Conservation (phyloP, 306 rosid species). For the Prunus persica region DNA sequence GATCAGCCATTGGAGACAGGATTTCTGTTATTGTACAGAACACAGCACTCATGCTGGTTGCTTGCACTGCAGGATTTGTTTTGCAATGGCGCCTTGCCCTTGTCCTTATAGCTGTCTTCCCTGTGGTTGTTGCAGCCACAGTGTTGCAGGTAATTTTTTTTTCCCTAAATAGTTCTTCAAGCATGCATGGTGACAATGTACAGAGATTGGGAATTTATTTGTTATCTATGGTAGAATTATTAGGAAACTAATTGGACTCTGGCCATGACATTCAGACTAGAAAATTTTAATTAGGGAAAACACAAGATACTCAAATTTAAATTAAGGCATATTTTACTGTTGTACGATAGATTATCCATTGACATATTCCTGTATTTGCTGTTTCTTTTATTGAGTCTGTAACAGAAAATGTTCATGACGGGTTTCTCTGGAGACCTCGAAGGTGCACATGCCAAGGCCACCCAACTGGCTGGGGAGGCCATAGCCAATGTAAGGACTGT, state of each 20-base stretch:
- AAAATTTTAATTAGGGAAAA: not conserved
- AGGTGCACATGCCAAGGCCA: conserved; percentile 89
- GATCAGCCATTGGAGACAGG: conserved; percentile 93
- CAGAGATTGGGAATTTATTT: not conserved
- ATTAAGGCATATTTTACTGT: not conserved
- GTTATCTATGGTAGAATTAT: not conserved
- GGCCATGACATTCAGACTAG: not conserved
- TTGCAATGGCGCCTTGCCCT: conserved; percentile 97
- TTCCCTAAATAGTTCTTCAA: conserved; percentile 10
- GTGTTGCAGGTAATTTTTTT: conserved; percentile 74
- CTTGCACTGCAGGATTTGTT: conserved; percentile 91
- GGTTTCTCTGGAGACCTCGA: conserved; percentile 98
- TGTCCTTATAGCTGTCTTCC: conserved; percentile 90
- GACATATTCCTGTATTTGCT: not conserved
- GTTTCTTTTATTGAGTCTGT: conserved; percentile 2
- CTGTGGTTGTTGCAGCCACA: conserved; percentile 97
- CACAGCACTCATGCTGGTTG: conserved; percentile 88
- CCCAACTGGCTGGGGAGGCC: conserved; percentile 97
- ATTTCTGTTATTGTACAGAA: conserved; percentile 94
- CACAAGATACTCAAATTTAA: not conserved
- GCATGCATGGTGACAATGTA: conserved; percentile 1
- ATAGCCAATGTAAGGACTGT: conserved; percentile 93
- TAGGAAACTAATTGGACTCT: not conserved
- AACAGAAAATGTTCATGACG: conserved; percentile 96
- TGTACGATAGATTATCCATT: not conserved